Percentiles rank a stretch among this genome's conserved stretches.
These are phyloP conservation scores for Hydnum rufescens DNA, from an alignment of 768 basidiomycete genomes.

Conservation along the genomic window DNA sequence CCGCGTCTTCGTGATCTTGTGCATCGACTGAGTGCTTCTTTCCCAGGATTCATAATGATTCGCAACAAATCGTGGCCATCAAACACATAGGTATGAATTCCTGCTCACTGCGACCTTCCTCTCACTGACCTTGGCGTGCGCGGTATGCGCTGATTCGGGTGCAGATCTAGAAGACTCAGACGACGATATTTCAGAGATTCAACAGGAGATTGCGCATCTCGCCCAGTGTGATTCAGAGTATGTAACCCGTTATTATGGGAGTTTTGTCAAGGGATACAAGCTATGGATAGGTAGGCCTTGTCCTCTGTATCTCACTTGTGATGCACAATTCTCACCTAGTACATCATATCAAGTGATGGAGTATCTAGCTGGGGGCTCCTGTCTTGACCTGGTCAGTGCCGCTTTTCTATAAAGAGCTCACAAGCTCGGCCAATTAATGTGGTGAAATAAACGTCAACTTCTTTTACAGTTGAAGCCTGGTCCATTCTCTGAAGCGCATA, in stretches of 20 bases:
- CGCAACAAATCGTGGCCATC: constrained; percentile 87
- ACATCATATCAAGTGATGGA: no score
- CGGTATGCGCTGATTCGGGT: constrained; percentile 5
- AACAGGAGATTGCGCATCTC: constrained; percentile 92
- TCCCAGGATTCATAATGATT: constrained; percentile 61
- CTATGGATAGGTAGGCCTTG: constrained; percentile 58
- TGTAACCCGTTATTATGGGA: constrained; percentile 91
- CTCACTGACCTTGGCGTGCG: background rate
- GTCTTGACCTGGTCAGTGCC: constrained; percentile 52
- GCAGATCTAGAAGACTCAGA: constrained; percentile 93
- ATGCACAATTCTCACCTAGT: background rate
- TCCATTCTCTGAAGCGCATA: constrained; percentile 77
- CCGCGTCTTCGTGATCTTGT: background rate
- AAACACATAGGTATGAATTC: constrained; percentile 74
- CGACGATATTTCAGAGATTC: constrained; percentile 97
- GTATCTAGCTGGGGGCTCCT: constrained; percentile 95
- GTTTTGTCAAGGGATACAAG: constrained; percentile 91
- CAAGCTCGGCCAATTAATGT: no score
- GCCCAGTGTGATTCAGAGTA: constrained; percentile 93
- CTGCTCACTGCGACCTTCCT: constrained; percentile 1
- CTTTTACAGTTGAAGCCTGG: constrained; percentile 57
- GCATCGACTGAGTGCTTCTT: no score
- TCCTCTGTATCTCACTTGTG: background rate
- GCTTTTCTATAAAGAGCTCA: no score
- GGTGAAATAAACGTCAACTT: background rate